phyloP scores from a whole-genome alignment of 345 rosid species.

The Corchorus olitorius region DNA sequence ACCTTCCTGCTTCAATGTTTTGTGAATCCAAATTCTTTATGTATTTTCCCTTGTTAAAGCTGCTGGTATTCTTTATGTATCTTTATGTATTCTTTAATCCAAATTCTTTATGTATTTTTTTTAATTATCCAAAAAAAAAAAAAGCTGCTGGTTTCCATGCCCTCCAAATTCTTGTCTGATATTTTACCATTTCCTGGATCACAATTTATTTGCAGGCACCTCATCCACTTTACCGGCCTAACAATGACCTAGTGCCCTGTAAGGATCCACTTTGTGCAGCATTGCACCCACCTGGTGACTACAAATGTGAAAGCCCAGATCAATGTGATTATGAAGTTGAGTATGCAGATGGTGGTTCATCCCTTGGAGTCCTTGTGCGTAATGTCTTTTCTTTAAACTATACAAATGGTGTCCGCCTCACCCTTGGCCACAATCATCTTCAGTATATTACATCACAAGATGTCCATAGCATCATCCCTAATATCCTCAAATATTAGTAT shows the following conservation, averaged over 20 bases:
- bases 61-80: too few species aligned
- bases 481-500: background rate
- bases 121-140: too few species aligned
- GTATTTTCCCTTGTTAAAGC: too few species aligned
- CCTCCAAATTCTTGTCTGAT: background rate
- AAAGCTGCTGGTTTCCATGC: slow-evolving; percentile 1
- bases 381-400: slow-evolving; percentile 69
- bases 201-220: slow-evolving; percentile 59
- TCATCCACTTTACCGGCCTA: slow-evolving; percentile 84
- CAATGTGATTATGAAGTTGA: slow-evolving; percentile 93
- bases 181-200: background rate
- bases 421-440: slow-evolving; percentile 8
- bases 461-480: background rate
- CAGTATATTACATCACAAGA: background rate
- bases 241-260: slow-evolving; percentile 61
- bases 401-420: slow-evolving; percentile 52
- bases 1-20: slow-evolving; percentile 10
- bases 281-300: slow-evolving; percentile 52
- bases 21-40: background rate
- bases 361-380: slow-evolving; percentile 84
- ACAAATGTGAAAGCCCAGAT: slow-evolving; percentile 53
- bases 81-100: too few species aligned
- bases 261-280: slow-evolving; percentile 80
- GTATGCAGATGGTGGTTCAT: slow-evolving; percentile 93
- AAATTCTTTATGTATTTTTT: too few species aligned